Base-by-base conservation (phyloP, 352 stramenopile species). In the Pythium grandisporangium region DNA sequence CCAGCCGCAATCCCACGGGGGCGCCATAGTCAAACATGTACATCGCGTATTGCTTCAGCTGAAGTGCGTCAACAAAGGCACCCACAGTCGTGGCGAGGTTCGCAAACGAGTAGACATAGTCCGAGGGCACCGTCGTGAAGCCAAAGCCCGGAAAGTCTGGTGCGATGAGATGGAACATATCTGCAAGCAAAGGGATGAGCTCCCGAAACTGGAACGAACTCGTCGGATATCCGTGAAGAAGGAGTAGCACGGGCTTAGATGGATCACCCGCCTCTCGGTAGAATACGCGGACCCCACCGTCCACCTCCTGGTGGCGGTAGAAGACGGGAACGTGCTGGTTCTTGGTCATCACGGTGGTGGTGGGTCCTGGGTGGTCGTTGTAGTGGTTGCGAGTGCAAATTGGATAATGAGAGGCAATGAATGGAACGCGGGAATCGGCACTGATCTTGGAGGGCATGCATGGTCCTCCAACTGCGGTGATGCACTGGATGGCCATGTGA, bases 101-200 rank as follows among this genome's bases (percentile, higher is more conserved):
- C 6, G 20, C 41, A n/a, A 48, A 48, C 17, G 41, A 39, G 29
- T 48, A 48, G 26, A 38, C 23, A 21, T 48, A 48, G 21, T 38
- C 33, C 11, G 33, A 10, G 19, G 33, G 33, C 33, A 38, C 33
- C 11, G 33, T 38, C 10, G 33, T 38, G 33, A 38, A 38, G 33
- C 42, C 42, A 35, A 41, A 49, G 30, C 42, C 42, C 13, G 42
- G 42, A 13, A 49, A 30, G 16, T 49, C 42, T 22, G 30, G 42
- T 11, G 42, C 42, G 19, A 49, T 24, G 17, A 50, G 5, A 27
- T 23, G 42, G 42, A 50, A 50, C 32, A 42, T 50, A 34, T 50
- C 32, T n/a, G 42, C 42, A 8, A 50, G 32, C 13, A 42, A 34
- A 14, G 42, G 42, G 22, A 50, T 50, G 11, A 42, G 35, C 26